Evolutionary conservation across 768 basidiomycete genomes (phyloP).

Genomic region (Collybia nuda): DNA sequence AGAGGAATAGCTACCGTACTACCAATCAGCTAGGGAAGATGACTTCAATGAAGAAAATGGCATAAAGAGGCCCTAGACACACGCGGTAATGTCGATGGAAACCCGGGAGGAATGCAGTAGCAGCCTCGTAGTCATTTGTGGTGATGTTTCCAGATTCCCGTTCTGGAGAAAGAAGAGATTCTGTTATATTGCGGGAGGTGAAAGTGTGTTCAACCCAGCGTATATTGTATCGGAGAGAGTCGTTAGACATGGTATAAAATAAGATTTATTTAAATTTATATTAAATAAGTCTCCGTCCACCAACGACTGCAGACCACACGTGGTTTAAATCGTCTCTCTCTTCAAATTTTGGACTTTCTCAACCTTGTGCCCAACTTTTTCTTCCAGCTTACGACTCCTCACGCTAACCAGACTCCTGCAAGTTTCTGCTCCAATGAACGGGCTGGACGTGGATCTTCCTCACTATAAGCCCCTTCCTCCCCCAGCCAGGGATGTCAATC

Average conservation of each 20-base stretch:
- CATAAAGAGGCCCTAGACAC: constrained; percentile 13
- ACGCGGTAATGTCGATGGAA: constrained; percentile 38
- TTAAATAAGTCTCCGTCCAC: too few species aligned
- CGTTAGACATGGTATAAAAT: constrained; percentile 1
- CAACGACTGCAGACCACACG: constrained; percentile 1
- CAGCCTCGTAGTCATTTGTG: constrained; percentile 54
- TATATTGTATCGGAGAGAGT: constrained; percentile 26
- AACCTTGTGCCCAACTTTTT: background rate
- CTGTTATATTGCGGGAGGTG: constrained; percentile 33
- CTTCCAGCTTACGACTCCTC: background rate
- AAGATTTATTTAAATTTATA: constrained; percentile 3
- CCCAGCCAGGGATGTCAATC: constrained; percentile 1
- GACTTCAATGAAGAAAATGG: background rate
- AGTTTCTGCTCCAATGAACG: constrained; percentile 9
- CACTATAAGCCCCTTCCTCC: constrained; percentile 7
- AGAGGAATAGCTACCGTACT: constrained; percentile 11
- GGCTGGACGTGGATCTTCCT: constrained; percentile 9
- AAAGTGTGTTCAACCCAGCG: constrained; percentile 45
- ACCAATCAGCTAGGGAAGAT: constrained; percentile 11
- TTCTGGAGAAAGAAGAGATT: constrained; percentile 52
- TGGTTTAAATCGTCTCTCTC: background rate
- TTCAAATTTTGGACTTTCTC: too few species aligned
- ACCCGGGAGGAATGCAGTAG: constrained; percentile 53
- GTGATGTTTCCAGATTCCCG: constrained; percentile 50
- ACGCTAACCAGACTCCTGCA: background rate